Evolutionary conservation across 306 rosid species (phyloP), one percentile per base, ranked within the genome.

Genomic region (Ochetophila trinervis): DNA sequence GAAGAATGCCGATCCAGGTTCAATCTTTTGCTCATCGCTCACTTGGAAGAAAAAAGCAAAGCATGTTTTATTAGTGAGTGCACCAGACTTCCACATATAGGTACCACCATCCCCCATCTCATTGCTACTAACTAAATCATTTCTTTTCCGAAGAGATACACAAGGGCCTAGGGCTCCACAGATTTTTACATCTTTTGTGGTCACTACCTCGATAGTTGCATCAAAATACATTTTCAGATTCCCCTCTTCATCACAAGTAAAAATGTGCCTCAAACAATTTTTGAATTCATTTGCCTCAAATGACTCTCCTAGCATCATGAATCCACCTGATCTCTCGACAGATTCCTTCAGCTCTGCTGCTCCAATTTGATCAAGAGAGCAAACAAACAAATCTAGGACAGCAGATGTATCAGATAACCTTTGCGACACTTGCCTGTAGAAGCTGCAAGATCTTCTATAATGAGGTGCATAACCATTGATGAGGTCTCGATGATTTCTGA

Each of bases 91-190:
- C 97, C 97, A 91, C 61, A 79, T 5, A 62, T 18, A 81, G 70
- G 97, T 91, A 60, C 91, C 94, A 49, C 91, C 96, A 60, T 88
- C 85, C 44, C 97, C 97, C 57, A 83, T 76, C 76, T 83, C 85
- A 0, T 70, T 34, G 67, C 79, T 80, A 60, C 94, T 85, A 22
- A 91, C 94, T 37, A 80, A 78, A 63, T 66, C 34, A 47, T 83
- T 88, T 53, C 68, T 79, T 79, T 64, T 86, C 32, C 55, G 74
- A 65, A 85, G 94, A 59, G 97, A 91, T 24, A 84, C 84, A 49
- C 97, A 91, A 60, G 97, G 94, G 57, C 97, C 97, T 56, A 88
- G 89, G 36, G 97, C 97, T 70, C 97, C 97, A 67, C 88, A 86
- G 23, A 91, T 86, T 79, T 86, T 86, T 24, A 91, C 82, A 78